These are phyloP conservation scores for Kodamaea arcana DNA, from an alignment of 1,139 yeast species.

Conservation along the genomic window DNA sequence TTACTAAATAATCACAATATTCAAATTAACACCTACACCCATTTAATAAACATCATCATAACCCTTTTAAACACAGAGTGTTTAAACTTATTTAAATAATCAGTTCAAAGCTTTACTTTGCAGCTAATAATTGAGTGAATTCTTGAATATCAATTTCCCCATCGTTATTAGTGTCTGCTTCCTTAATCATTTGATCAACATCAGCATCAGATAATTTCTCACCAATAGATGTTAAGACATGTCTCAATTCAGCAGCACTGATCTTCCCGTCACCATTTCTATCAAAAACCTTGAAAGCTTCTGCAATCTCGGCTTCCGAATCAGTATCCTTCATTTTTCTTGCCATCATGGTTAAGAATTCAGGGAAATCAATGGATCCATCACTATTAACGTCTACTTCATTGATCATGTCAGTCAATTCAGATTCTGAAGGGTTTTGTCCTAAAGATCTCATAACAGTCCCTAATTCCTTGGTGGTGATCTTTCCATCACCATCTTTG, in stretches of 20 bases:
- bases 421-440: slow-evolving; percentile 94
- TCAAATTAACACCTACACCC: too few relatives aligned
- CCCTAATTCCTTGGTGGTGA: slow-evolving; percentile 93
- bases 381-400: slow-evolving; percentile 95
- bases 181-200: slow-evolving; percentile 94
- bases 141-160: slow-evolving; percentile 96
- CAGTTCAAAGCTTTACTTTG: slow-evolving; percentile 24
- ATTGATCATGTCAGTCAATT: slow-evolving; percentile 91
- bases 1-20: too few relatives aligned
- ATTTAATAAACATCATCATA: too few relatives aligned
- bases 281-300: slow-evolving; percentile 94
- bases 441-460: slow-evolving; percentile 98
- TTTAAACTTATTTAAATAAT: too few relatives aligned
- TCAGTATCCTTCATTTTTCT: slow-evolving; percentile 96
- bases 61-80: too few relatives aligned
- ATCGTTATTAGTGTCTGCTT: slow-evolving; percentile 92
- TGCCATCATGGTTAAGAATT: slow-evolving; percentile 81
- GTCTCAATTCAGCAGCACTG: slow-evolving; percentile 93
- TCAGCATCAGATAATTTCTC: slow-evolving; percentile 89
- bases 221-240: slow-evolving; percentile 54
- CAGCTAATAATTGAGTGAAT: slow-evolving; percentile 73
- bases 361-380: slow-evolving; percentile 91
- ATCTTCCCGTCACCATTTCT: slow-evolving; percentile 96
- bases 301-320: slow-evolving; percentile 93
- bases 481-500: slow-evolving; percentile 93